Conservation (phyloP, 1,284 basidiomycete species). For the Tilletia horrida region DNA sequence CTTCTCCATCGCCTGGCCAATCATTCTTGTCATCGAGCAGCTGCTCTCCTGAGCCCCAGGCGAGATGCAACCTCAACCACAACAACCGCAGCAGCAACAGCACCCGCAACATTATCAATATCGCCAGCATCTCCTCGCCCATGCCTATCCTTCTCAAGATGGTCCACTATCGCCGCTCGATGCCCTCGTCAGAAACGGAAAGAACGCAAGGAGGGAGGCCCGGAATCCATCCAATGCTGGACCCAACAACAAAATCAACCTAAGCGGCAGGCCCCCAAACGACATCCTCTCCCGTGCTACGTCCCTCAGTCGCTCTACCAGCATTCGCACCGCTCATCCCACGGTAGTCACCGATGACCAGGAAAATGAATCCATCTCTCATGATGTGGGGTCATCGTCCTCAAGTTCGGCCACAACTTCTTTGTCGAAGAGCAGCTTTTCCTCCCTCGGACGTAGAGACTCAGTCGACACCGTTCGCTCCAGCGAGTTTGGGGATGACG, state of each 20-base stretch:
- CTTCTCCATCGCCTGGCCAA: too few species aligned
- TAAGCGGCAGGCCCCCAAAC: background rate
- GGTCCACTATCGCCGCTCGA: conserved; percentile 2
- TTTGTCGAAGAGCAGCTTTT: too few species aligned
- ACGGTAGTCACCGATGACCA: background rate
- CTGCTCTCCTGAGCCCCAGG: too few species aligned
- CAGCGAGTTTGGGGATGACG: conserved; percentile 44
- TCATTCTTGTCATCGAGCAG: too few species aligned
- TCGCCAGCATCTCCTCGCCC: conserved; percentile 3
- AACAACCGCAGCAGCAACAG: conserved; percentile 1
- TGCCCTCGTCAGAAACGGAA: conserved; percentile 6
- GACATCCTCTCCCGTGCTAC: conserved; percentile 4
- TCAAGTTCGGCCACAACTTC: too few species aligned
- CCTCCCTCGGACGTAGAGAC: conserved; percentile 22
- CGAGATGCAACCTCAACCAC: background rate
- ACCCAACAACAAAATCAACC: background rate
- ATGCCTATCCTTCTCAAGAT: background rate
- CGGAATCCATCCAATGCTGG: background rate
- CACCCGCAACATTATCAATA: background rate
- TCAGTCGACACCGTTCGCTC: conserved; percentile 45
- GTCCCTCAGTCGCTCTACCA: conserved; percentile 15
- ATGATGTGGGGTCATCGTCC: too few species aligned
- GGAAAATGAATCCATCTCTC: background rate
- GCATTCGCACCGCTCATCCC: conserved; percentile 9
- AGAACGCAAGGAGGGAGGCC: conserved; percentile 1